These are phyloP conservation scores for Diplotaxis tenuifolia DNA, from an alignment of 345 rosid genomes.

Conservation along the genomic window DNA sequence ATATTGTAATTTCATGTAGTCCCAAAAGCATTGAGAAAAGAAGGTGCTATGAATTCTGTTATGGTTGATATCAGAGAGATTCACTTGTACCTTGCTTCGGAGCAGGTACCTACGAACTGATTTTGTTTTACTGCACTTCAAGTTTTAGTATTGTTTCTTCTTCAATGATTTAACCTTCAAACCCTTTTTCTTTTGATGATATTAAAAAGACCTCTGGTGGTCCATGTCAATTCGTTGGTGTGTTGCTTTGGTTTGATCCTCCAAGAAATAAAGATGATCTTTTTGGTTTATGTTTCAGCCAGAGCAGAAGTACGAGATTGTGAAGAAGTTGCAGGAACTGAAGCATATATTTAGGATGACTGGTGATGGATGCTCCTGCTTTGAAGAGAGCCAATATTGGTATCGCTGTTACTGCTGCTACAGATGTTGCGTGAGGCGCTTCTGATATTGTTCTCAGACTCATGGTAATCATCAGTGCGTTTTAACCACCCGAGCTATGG, in stretches of 20 bases:
- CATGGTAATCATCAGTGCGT: no score
- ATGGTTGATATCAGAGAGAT: slow-evolving; percentile 54
- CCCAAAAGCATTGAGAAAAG: no score
- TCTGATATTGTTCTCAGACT: no score
- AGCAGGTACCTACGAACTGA: slow-evolving; percentile 48
- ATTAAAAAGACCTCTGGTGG: not conserved
- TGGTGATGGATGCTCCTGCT: not conserved
- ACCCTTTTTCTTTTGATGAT: not conserved
- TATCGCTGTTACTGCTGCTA: no score
- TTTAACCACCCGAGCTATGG: no score
- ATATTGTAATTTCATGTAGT: no score
- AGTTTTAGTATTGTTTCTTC: not conserved
- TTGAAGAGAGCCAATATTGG: no score
- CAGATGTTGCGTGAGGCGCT: no score
- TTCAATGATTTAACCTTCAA: not conserved
- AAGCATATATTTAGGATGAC: not conserved
- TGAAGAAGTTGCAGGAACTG: no score
- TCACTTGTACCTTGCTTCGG: slow-evolving; percentile 84
- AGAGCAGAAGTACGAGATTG: not conserved
- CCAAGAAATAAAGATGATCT: not conserved
- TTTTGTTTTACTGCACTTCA: not conserved
- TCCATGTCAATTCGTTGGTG: not conserved
- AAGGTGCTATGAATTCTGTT: no score
- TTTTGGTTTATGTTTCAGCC: no score
- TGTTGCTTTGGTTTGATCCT: not conserved